phyloP scores from a whole-genome alignment of 2,329 filamentous ascomycete species.

The Scedosporium apiospermum region DNA sequence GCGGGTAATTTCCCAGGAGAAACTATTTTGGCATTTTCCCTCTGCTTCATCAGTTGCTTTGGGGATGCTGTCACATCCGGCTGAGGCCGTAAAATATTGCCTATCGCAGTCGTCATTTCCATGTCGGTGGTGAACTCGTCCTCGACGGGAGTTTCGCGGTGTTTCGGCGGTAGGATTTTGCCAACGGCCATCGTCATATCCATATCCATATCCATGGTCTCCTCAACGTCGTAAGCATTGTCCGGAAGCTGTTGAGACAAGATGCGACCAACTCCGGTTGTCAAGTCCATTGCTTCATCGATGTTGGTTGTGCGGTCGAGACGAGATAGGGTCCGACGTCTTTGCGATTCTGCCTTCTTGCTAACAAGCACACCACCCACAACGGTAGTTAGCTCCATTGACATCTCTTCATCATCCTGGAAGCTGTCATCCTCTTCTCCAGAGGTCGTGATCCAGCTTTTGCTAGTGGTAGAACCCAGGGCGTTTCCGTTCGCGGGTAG shows the following conservation, averaged over 20 bases:
- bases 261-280: not conserved
- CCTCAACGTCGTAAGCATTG: slow-evolving; percentile 19
- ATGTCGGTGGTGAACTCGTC: slow-evolving; percentile 44
- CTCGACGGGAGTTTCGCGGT: slow-evolving; percentile 14
- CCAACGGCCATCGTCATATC: slow-evolving; percentile 54
- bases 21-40: slow-evolving; percentile 35
- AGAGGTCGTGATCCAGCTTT: slow-evolving; percentile 56
- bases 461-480: slow-evolving; percentile 80
- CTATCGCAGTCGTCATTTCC: slow-evolving; percentile 58
- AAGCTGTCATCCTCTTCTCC: slow-evolving; percentile 23
- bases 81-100: slow-evolving; percentile 43
- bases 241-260: not conserved
- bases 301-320: slow-evolving; percentile 13
- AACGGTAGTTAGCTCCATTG: slow-evolving; percentile 67
- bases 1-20: not conserved
- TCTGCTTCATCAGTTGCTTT: slow-evolving; percentile 50
- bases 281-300: slow-evolving; percentile 13
- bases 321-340: slow-evolving; percentile 17
- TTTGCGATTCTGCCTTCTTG: slow-evolving; percentile 14
- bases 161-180: slow-evolving; percentile 34
- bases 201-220: slow-evolving; percentile 49
- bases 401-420: slow-evolving; percentile 56
- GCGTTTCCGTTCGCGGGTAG: not conserved
- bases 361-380: slow-evolving; percentile 44
- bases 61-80: slow-evolving; percentile 34